Evolutionary conservation across 306 rosid genomes (phyloP).

Genomic region (Pueraria montana): DNA sequence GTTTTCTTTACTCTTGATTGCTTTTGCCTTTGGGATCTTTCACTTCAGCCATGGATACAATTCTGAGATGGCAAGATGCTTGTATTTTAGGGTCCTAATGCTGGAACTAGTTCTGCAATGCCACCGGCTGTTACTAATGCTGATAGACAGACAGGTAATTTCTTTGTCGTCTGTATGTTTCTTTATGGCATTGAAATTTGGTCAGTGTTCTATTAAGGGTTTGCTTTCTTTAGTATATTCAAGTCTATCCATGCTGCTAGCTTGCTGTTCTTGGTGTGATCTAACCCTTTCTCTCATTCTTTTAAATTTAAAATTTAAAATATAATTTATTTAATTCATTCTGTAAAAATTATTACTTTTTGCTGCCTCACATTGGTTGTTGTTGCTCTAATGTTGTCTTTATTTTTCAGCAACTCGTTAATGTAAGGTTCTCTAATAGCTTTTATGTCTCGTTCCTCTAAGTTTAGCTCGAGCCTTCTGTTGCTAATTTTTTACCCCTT

Average conservation of each 20-base stretch:
- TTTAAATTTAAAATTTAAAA: neutral
- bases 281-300: neutral
- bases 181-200: neutral
- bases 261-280: neutral
- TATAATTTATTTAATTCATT: neutral
- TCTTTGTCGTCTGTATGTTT: neutral
- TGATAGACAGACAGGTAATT: constrained; percentile 76
- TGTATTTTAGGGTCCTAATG: constrained; percentile 66
- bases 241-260: neutral
- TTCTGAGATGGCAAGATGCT: constrained; percentile 20
- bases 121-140: constrained; percentile 61
- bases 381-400: neutral
- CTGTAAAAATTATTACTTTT: neutral
- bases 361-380: neutral
- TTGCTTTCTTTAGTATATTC: neutral
- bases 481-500: neutral
- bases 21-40: constrained; percentile 38
- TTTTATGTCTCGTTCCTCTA: neutral
- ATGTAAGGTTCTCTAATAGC: constrained; percentile 15
- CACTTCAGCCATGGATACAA: constrained; percentile 13
- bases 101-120: constrained; percentile 84
- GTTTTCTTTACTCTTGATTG: neutral
- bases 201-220: neutral
- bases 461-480: constrained; percentile 13
- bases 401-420: neutral